These are phyloP conservation scores for Candida boleticola DNA, from an alignment of 805 yeast species.

Conservation along the genomic window DNA sequence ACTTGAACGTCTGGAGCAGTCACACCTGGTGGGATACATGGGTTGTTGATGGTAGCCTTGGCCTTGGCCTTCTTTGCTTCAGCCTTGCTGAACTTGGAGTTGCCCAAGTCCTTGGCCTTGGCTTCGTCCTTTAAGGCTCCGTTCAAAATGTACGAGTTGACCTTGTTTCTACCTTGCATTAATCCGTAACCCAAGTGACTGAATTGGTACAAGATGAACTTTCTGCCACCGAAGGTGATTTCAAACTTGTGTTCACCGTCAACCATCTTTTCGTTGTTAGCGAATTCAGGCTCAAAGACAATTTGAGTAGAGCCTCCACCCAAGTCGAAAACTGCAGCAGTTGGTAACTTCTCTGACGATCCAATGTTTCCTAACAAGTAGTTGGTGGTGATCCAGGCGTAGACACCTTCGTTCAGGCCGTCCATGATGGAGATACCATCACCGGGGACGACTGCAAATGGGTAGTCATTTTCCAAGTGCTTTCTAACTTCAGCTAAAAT, in stretches of 20 bases:
- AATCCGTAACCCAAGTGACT: constrained; percentile 96
- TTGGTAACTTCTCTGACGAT: constrained; percentile 64
- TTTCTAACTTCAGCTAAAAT: constrained; percentile 74
- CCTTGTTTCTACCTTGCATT: constrained; percentile 87
- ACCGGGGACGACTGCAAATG: constrained; percentile 86
- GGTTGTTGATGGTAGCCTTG: constrained; percentile 56
- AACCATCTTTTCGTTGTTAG: constrained; percentile 56
- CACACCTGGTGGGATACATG: constrained; percentile 85
- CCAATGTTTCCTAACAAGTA: constrained; percentile 94
- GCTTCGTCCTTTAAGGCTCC: constrained; percentile 37
- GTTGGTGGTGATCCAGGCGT: constrained; percentile 97
- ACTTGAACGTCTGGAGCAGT: constrained; percentile 61
- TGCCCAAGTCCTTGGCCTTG: constrained; percentile 18
- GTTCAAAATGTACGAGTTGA: constrained; percentile 65
- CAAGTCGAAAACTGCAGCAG: constrained; percentile 95
- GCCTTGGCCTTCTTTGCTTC: constrained; percentile 36
- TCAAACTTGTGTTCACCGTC: constrained; percentile 89
- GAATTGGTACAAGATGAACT: constrained; percentile 83
- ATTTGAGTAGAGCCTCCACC: constrained; percentile 99
- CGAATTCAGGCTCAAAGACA: constrained; percentile 90
- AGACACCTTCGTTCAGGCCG: constrained; percentile 96
- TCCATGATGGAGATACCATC: constrained; percentile 93
- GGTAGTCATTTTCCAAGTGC: constrained; percentile 77
- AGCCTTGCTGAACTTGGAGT: constrained; percentile 24
- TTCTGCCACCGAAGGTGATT: constrained; percentile 75